phyloP scores from a whole-genome alignment of 202 grass and related monocot species.

The Elaeis oleifera region DNA sequence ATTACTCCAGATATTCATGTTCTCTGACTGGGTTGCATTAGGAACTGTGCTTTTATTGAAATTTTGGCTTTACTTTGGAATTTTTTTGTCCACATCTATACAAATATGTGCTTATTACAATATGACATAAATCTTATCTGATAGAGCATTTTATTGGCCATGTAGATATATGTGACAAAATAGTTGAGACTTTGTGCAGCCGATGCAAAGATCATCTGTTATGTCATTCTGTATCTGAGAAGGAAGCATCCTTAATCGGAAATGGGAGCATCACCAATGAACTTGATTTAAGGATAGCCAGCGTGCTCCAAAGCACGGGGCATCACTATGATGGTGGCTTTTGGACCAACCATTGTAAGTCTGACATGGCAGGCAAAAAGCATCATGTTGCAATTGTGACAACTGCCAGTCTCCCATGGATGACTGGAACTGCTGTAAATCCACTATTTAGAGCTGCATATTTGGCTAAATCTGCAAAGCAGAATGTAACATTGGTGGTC shows the following conservation, averaged over 20 bases:
- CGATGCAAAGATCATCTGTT: conserved; percentile 36
- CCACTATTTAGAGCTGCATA: conserved; percentile 86
- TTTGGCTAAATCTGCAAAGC: conserved; percentile 55
- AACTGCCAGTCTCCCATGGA: conserved; percentile 87
- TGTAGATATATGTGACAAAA: conserved; percentile 61
- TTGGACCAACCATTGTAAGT: conserved; percentile 35
- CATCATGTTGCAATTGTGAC: conserved; percentile 76
- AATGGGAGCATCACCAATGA: conserved; percentile 38
- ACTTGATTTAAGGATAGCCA: conserved; percentile 86
- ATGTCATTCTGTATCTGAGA: conserved; percentile 33
- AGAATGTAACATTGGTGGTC: conserved; percentile 67
- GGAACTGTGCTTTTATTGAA: too few relatives aligned
- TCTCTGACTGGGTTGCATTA: too few relatives aligned
- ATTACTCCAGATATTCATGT: too few relatives aligned
- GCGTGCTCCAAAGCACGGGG: conserved; percentile 59
- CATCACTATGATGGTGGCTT: conserved; percentile 49
- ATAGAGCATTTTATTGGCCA: conserved; percentile 14
- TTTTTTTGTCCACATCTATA: too few relatives aligned
- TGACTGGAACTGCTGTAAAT: conserved; percentile 90
- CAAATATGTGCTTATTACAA: too few relatives aligned
- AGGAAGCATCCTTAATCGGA: conserved; percentile 37
- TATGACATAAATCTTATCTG: not conserved
- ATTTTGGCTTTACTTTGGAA: too few relatives aligned
- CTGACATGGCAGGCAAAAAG: conserved; percentile 39
- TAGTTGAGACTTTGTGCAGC: conserved; percentile 46